Conservation (phyloP, 257 asterid species). For the Cruciata laevipes region DNA sequence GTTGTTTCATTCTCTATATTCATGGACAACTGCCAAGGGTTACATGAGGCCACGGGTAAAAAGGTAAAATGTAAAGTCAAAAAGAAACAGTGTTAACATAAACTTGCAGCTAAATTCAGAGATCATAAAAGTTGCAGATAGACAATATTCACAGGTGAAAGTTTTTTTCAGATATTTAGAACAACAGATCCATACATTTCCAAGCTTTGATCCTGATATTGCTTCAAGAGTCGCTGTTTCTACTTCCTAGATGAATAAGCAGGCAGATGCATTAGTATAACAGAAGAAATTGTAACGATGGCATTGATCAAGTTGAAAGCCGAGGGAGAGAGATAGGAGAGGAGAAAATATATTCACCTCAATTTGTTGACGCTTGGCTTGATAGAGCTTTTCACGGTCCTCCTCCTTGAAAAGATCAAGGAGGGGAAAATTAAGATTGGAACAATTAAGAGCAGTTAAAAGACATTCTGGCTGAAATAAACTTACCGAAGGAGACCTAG, state of each 20-base stretch:
- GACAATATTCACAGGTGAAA: background rate
- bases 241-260: constrained; percentile 61
- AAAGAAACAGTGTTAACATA: background rate
- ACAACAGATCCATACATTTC: constrained; percentile 52
- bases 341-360: constrained; percentile 47
- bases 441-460: background rate
- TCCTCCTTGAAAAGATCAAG: constrained; percentile 55
- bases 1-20: too few relatives aligned
- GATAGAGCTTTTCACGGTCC: constrained; percentile 80
- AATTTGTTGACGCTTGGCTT: constrained; percentile 92
- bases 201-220: constrained; percentile 72
- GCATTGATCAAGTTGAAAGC: background rate
- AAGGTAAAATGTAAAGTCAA: background rate
- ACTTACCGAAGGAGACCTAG: constrained; percentile 68
- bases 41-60: too few relatives aligned
- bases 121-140: constrained; percentile 1
- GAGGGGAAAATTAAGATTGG: too few relatives aligned
- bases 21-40: background rate
- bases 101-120: background rate
- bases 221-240: constrained; percentile 98
- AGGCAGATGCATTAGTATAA: constrained; percentile 3
- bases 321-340: background rate
- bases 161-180: constrained; percentile 8
- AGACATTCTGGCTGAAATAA: constrained; percentile 13
- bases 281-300: background rate